Percentiles rank a stretch among this genome's conserved stretches.
Evolutionary conservation across 1,284 basidiomycete genomes (phyloP).

Genomic region (Megacollybia platyphylla): DNA sequence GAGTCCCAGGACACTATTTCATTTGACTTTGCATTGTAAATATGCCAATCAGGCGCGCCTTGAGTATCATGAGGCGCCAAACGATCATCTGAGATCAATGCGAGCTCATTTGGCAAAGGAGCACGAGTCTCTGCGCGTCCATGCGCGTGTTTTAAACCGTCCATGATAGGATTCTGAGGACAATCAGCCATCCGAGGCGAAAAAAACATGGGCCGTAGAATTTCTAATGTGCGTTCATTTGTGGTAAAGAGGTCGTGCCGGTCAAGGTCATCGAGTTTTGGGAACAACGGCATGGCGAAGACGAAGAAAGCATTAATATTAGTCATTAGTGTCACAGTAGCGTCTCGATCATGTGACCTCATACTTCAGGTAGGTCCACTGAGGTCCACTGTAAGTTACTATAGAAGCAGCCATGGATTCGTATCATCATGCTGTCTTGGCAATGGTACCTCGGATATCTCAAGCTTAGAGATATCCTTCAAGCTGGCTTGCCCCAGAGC

Average conservation of each 20-base stretch:
- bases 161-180: slow-evolving; percentile 69
- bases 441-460: too few species aligned
- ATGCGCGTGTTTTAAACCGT: slow-evolving; percentile 25
- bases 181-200: slow-evolving; percentile 46
- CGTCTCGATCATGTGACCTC: too few species aligned
- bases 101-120: neutral
- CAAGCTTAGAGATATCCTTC: too few species aligned
- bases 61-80: slow-evolving; percentile 1
- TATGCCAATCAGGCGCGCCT: neutral
- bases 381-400: too few species aligned
- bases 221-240: slow-evolving; percentile 21
- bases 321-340: too few species aligned
- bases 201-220: slow-evolving; percentile 29
- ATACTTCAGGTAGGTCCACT: too few species aligned
- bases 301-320: too few species aligned
- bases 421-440: too few species aligned
- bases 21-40: slow-evolving; percentile 16
- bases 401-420: too few species aligned
- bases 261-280: neutral
- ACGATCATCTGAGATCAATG: neutral
- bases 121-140: neutral
- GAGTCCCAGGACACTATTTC: slow-evolving; percentile 50
- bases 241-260: neutral
- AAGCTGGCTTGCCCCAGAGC: too few species aligned
- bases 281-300: neutral